Evolutionary conservation across 441 rosid species (phyloP), one percentile per base, ranked within the genome.

Genomic region (Arabidopsis lyrata): DNA sequence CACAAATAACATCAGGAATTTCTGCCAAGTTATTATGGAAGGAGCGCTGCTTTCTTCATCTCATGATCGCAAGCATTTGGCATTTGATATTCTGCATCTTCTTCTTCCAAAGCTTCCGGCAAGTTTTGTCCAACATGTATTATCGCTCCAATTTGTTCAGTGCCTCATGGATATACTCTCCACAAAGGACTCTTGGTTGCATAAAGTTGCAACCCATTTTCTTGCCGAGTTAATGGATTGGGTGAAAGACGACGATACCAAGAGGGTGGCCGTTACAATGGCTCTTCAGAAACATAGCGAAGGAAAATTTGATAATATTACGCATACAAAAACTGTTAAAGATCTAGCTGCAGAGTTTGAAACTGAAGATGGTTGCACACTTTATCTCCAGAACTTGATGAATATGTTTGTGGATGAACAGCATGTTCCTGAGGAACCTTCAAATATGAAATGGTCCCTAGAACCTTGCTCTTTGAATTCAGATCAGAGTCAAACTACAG

Each of bases 401-500:
- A 71, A 86, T 84, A 80, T 95, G 88, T 95, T 95, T 78, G 85
- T 95, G 62, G 97, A 93, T 82, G 96, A 85, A 73, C 85, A 86
- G 61, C 85, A 84, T 70, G 77, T 79, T 71, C 83, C 90, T 11
- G 98, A 88, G 75, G 94, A 93, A 75, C 90, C 97, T 65, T 95
- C 82, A 32, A 75, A 48, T 60, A 55, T 75, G 73, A 75, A 79
- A 75, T 79, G 82, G 82, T 65, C 79, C 41, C 24, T 39, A 55
- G 82, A 79, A 54, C 82, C 82, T 47, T 60, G 52, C 74, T 79
- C 82, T 49, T 41, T 79, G 44, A 79, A 79, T 56, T 79, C 98
- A 35, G 98, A 92, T 84, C 99, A 93, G 85, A 95, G 98, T 83
- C 98, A 92, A 86, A 95, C 98, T 70, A 92, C 99, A 13, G 99